These are phyloP conservation scores for Aspergillus niger DNA, from an alignment of 2,329 filamentous ascomycete species.

Conservation along the genomic window DNA sequence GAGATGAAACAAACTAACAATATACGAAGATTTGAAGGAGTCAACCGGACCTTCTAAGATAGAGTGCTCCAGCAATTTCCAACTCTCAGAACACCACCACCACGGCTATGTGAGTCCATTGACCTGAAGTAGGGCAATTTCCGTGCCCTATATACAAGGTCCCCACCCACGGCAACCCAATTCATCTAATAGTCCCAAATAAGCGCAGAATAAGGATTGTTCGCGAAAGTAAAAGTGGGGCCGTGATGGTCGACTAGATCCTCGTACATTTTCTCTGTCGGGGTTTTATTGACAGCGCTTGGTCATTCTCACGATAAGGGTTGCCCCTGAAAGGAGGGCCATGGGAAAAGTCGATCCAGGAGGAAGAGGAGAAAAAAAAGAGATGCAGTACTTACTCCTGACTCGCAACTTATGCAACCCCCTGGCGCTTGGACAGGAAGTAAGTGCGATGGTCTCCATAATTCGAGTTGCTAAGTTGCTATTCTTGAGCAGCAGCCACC, in stretches of 20 bases:
- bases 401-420: background rate
- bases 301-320: background rate
- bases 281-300: constrained; percentile 3
- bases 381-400: background rate
- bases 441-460: background rate
- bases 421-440: constrained; percentile 1
- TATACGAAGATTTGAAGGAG: constrained; percentile 1
- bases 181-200: constrained; percentile 7
- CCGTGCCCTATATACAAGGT: constrained; percentile 12
- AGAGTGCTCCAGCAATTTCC: background rate
- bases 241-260: background rate
- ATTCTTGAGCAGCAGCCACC: constrained; percentile 16
- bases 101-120: background rate
- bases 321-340: constrained; percentile 2
- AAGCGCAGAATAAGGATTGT: constrained; percentile 8
- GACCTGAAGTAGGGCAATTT: constrained; percentile 12
- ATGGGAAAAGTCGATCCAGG: background rate
- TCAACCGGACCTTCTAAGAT: background rate
- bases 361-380: background rate
- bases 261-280: constrained; percentile 1
- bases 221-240: constrained; percentile 6
- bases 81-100: background rate
- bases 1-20: constrained; percentile 1
- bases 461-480: background rate
- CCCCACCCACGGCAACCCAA: constrained; percentile 11